Base-by-base conservation (phyloP, 345 rosid genomes). In the Chamaenerion angustifolium region DNA sequence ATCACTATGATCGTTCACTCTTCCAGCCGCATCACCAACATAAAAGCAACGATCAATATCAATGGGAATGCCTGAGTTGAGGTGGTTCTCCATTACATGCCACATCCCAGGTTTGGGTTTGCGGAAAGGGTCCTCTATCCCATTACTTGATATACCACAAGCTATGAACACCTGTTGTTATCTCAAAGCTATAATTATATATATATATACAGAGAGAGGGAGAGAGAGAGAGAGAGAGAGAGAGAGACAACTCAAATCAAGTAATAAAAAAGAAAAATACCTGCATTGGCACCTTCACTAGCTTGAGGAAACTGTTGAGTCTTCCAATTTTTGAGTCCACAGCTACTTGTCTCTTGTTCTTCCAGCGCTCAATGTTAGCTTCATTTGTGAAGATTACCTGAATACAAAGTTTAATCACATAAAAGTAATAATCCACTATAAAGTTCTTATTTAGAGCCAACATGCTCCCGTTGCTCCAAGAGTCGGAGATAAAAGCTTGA, bases 21-120 rank as follows among this genome's bases (percentile, higher is more conserved):
- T 83, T 55, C 98, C 98, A 2, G 95, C 95, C 49, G 98, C 96
- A 67, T 92, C 98, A 11, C 98, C 98, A 44, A 90, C 98, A 56
- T 83, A 92, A 64, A 87, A 92, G 4, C n/a, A n/a, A n/a, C 78
- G 76, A 53, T 90, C 83, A 86, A 74, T 77, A 62, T 86, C 83
- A 35, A 90, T 65, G 21, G 75, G 41, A 57, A 81, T 78, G 74
- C 87, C 93, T 54, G 93, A 81, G 74, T 92, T 92, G 51, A 92
- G 68, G 58, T 80, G 77, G 66, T 78, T 76, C 75, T 78, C 81
- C 98, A 87, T 78, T 48, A 83, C 68, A 49, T 45, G 73, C 96
- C 95, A 87, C 98, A 87, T 92, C 57, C 98, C 96, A 52, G 83
- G 67, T 59, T 72, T 82, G 18, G 96, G 96, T 66, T 92, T 92